Conservation (phyloP, 352 stramenopile species). For the Nannochloropsis limnetica region DNA sequence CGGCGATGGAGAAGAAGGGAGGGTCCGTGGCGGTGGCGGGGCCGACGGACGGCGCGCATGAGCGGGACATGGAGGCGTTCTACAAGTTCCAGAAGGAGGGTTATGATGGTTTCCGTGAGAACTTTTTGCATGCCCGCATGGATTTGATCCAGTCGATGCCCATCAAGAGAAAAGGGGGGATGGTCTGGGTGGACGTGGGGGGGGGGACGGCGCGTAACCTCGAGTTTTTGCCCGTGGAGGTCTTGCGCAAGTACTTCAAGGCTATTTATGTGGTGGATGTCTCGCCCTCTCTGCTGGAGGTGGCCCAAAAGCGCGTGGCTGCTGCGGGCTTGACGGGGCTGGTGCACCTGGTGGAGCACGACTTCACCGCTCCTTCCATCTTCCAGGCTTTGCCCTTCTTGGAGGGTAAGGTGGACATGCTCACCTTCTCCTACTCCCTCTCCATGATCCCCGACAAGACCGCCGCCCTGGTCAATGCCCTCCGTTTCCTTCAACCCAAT, state of each 20-base stretch:
- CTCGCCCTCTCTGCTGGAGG: slow-evolving; percentile 53
- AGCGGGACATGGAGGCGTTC: slow-evolving; percentile 52
- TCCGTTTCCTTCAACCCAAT: slow-evolving; percentile 45
- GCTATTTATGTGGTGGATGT: slow-evolving; percentile 55
- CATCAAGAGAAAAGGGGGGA: slow-evolving; percentile 43
- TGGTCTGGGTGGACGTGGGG: slow-evolving; percentile 55
- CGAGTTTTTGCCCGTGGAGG: slow-evolving; percentile 51
- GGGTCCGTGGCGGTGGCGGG: not conserved
- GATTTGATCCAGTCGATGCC: slow-evolving; percentile 48
- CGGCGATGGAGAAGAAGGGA: not conserved
- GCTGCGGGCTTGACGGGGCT: slow-evolving; percentile 44
- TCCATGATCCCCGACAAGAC: slow-evolving; percentile 54
- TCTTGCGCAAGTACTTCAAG: slow-evolving; percentile 50
- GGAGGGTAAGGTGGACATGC: slow-evolving; percentile 45
- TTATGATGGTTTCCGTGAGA: slow-evolving; percentile 54
- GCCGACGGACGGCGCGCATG: slow-evolving; percentile 38
- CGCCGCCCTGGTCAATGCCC: slow-evolving; percentile 41
- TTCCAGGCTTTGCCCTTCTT: slow-evolving; percentile 40
- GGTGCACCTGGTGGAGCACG: slow-evolving; percentile 46
- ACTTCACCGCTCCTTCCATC: slow-evolving; percentile 45
- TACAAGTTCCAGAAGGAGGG: slow-evolving; percentile 54
- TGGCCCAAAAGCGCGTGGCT: slow-evolving; percentile 48
- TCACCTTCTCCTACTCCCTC: slow-evolving; percentile 56
- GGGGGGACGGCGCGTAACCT: slow-evolving; percentile 55
- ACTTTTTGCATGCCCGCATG: slow-evolving; percentile 51